A percentile compares a stretch with the other conserved stretches of the same genome.
Evolutionary conservation across 140 eudicot species (phyloP).

Genomic region (Anethum foeniculum): DNA sequence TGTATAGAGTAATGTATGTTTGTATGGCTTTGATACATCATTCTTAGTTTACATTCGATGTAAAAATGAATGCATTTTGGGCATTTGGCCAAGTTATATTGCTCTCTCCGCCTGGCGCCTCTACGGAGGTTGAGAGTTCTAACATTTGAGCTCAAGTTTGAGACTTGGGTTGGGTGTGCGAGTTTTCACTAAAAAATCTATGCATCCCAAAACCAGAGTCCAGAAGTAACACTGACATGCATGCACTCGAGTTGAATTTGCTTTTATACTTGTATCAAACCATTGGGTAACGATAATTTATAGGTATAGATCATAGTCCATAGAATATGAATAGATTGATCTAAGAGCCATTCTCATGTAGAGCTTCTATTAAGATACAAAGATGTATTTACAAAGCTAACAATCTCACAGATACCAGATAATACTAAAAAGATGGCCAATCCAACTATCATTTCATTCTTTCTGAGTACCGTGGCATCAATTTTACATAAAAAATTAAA

Average conservation of each 20-base stretch:
- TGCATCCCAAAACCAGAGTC: not conserved
- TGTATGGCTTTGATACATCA: not conserved
- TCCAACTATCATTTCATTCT: not conserved
- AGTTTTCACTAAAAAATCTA: not conserved
- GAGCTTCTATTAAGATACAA: not conserved
- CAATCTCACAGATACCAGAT: not conserved
- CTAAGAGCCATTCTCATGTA: not conserved
- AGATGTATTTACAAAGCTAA: not conserved
- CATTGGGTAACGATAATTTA: not conserved
- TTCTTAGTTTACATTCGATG: not conserved
- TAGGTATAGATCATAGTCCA: not conserved
- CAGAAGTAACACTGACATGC: not conserved
- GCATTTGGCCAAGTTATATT: not conserved
- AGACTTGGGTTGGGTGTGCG: not conserved
- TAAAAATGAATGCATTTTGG: not conserved
- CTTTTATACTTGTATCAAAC: not conserved
- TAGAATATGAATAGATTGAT: not conserved
- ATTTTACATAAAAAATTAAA: not conserved
- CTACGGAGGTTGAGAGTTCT: not conserved
- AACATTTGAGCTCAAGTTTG: not conserved
- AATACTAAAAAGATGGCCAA: not conserved
- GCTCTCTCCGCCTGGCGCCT: not conserved
- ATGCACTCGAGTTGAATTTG: not conserved
- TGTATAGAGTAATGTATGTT: not conserved
- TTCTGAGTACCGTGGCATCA: not conserved